These are phyloP conservation scores for Monilinia aucupariae DNA, from an alignment of 2,329 filamentous ascomycete species.

Conservation along the genomic window DNA sequence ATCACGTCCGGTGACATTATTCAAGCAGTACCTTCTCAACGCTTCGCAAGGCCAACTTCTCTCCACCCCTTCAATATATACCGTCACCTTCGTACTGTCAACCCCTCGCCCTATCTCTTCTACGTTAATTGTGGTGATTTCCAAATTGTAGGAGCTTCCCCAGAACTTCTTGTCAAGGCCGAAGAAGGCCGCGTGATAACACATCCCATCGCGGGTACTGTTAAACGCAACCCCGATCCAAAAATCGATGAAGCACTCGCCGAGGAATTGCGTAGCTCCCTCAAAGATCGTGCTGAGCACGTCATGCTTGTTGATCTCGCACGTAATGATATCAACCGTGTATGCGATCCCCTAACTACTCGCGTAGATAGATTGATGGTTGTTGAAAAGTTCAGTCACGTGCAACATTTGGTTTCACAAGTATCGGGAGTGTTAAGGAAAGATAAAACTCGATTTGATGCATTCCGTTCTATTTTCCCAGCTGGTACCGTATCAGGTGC, in stretches of 20 bases:
- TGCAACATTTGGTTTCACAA: conserved; percentile 94
- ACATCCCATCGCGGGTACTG: conserved; percentile 94
- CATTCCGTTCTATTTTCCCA: conserved; percentile 93
- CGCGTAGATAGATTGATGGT: conserved; percentile 92
- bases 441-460: conserved; percentile 86
- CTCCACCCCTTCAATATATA: conserved; percentile 98
- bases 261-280: conserved; percentile 65
- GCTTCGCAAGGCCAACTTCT: conserved; percentile 80
- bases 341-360: conserved; percentile 85
- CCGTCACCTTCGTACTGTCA: conserved; percentile 90
- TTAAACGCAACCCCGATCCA: conserved; percentile 74
- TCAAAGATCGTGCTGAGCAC: conserved; percentile 92
- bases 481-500: conserved; percentile 93
- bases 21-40: conserved; percentile 92
- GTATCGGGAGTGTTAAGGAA: conserved; percentile 83
- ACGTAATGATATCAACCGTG: conserved; percentile 92
- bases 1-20: conserved; percentile 93
- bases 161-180: conserved; percentile 89
- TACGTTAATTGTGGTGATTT: conserved; percentile 89
- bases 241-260: conserved; percentile 80
- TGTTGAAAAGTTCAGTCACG: conserved; percentile 90
- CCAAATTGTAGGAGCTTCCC: conserved; percentile 90
- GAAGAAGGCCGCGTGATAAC: conserved; percentile 85
- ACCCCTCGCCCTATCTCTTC: conserved; percentile 95
- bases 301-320: conserved; percentile 97